Percentiles rank a stretch among this genome's conserved stretches.
Conservation (phyloP, 805 yeast species). For the Hanseniaspora thailandica region DNA sequence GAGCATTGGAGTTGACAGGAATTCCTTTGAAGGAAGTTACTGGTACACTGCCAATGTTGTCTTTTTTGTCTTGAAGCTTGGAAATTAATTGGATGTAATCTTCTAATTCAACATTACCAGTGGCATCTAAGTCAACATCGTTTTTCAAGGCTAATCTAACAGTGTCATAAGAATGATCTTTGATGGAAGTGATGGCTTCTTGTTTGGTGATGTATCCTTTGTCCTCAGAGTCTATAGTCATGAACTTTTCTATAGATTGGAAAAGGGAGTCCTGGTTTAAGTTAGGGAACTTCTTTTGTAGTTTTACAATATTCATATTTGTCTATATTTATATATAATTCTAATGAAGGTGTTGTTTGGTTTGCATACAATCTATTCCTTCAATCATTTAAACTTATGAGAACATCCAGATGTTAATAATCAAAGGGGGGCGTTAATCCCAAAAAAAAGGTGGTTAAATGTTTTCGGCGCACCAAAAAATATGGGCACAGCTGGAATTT, state of each 20-base stretch:
- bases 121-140: conserved; percentile 82
- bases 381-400: not conserved
- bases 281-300: conserved; percentile 72
- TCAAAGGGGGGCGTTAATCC: not conserved
- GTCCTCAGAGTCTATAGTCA: conserved; percentile 77
- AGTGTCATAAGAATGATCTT: conserved; percentile 76
- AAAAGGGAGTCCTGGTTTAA: conserved; percentile 80
- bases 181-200: conserved; percentile 68
- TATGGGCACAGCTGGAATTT: too few relatives aligned
- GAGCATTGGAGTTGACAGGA: conserved; percentile 20
- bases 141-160: conserved; percentile 82
- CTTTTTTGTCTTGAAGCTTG: conserved; percentile 46
- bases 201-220: conserved; percentile 91
- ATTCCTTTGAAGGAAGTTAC: conserved; percentile 24
- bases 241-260: conserved; percentile 72
- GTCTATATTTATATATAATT: not conserved
- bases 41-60: conserved; percentile 18
- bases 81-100: conserved; percentile 81
- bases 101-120: conserved; percentile 92
- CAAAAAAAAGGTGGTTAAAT: too few relatives aligned
- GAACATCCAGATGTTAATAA: not conserved
- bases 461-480: too few relatives aligned
- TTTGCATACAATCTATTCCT: not conserved
- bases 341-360: not conserved
- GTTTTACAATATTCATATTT: conserved; percentile 47